Conservation (phyloP, 305 asterid genomes). For the Fraxinus paxiana region DNA sequence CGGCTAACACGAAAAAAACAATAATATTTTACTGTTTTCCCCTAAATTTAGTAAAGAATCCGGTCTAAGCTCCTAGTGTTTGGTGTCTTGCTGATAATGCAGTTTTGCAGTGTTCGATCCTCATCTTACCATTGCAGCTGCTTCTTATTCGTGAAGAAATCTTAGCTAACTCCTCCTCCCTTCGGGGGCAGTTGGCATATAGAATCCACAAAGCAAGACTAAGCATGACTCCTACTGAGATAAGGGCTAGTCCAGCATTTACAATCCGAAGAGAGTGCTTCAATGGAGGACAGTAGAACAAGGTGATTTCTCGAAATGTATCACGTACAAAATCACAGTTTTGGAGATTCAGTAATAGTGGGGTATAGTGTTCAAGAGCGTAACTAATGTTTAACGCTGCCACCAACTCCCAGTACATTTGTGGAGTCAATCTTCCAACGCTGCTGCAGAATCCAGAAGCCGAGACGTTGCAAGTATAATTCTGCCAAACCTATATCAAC, state of each 20-base stretch:
- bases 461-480: conserved; percentile 59
- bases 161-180: conserved; percentile 96
- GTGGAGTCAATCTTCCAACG: conserved; percentile 76
- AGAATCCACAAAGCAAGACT: conserved; percentile 84
- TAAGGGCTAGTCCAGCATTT: conserved; percentile 67
- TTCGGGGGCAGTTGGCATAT: conserved; percentile 98
- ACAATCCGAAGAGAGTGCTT: conserved; percentile 57
- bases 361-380: conserved; percentile 77
- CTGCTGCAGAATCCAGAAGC: conserved; percentile 50
- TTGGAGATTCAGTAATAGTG: conserved; percentile 60
- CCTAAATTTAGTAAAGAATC: not conserved
- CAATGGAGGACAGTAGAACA: conserved; percentile 63
- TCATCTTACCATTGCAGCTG: conserved; percentile 46
- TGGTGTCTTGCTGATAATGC: conserved; percentile 41
- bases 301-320: conserved; percentile 64
- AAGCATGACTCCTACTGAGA: conserved; percentile 85
- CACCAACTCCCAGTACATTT: conserved; percentile 55
- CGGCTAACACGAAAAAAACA: conserved; percentile 30
- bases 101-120: conserved; percentile 15
- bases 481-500: conserved; percentile 66
- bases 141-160: conserved; percentile 44
- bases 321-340: conserved; percentile 89
- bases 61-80: conserved; percentile 37
- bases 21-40: conserved; percentile 14
- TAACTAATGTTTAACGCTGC: conserved; percentile 75